Evolutionary conservation across 306 rosid genomes (phyloP).

Genomic region (Cucurbita argyrosperma): DNA sequence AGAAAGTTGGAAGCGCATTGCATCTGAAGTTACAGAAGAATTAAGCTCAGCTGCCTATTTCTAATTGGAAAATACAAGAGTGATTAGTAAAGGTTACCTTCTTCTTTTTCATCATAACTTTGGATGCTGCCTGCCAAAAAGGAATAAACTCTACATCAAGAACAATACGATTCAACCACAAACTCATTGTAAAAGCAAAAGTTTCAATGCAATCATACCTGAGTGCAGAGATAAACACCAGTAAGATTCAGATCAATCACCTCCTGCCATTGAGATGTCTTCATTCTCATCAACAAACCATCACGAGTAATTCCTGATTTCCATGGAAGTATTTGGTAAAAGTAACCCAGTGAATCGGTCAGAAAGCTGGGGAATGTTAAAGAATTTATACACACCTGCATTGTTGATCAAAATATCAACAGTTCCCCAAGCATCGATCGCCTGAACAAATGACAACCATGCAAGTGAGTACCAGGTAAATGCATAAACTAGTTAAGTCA

Average conservation of each 20-base stretch:
- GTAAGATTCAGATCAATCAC: slow-evolving; percentile 94
- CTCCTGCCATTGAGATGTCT: slow-evolving; percentile 84
- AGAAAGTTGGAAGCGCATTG: not conserved
- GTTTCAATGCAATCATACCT: slow-evolving; percentile 28
- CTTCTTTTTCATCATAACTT: slow-evolving; percentile 88
- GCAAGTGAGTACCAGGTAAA: slow-evolving; percentile 14
- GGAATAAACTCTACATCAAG: slow-evolving; percentile 12
- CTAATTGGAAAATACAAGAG: not conserved
- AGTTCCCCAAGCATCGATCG: slow-evolving; percentile 90
- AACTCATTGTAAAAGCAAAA: slow-evolving; percentile 6
- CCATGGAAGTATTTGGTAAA: slow-evolving; percentile 8
- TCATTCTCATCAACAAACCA: slow-evolving; percentile 92
- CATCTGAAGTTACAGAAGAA: not conserved
- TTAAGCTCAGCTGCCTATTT: not conserved
- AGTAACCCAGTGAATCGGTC: not conserved
- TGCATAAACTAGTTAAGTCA: slow-evolving; percentile 12
- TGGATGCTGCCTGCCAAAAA: slow-evolving; percentile 69
- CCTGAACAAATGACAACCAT: slow-evolving; percentile 42
- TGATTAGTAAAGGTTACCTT: slow-evolving; percentile 32
- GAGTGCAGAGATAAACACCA: slow-evolving; percentile 78
- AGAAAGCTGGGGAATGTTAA: not conserved
- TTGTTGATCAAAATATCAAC: slow-evolving; percentile 79
- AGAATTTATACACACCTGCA: slow-evolving; percentile 37
- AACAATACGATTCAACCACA: not conserved
- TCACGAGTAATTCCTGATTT: slow-evolving; percentile 81